These are phyloP conservation scores for Neurospora discreta DNA, from an alignment of 495 filamentous ascomycete genomes.

Conservation along the genomic window DNA sequence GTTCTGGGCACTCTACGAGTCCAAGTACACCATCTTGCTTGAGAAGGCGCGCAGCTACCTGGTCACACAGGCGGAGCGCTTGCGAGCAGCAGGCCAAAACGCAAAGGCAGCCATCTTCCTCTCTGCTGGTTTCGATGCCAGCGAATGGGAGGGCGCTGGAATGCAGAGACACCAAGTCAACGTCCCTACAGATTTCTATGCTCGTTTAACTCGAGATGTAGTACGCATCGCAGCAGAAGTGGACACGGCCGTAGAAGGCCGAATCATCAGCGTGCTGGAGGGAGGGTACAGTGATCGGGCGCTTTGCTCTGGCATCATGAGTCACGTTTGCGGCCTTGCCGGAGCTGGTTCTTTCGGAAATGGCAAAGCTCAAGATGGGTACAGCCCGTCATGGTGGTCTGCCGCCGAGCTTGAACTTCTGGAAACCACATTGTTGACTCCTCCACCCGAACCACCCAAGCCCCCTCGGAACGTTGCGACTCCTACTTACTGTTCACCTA, in stretches of 20 bases:
- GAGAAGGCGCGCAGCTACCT: conserved; percentile 73
- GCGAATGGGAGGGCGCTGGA: conserved; percentile 77
- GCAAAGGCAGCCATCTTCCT: conserved; percentile 85
- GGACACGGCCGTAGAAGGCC: conserved; percentile 62
- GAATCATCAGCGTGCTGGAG: conserved; percentile 86
- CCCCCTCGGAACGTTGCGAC: conserved; percentile 37
- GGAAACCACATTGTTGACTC: conserved; percentile 40
- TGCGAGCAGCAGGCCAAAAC: conserved; percentile 36
- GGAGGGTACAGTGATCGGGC: conserved; percentile 93
- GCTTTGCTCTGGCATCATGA: conserved; percentile 73
- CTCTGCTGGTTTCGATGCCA: conserved; percentile 93
- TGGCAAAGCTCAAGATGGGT: conserved; percentile 21
- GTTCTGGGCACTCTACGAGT: conserved; percentile 81
- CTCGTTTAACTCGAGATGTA: conserved; percentile 74
- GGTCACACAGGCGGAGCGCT: conserved; percentile 50
- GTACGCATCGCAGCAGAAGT: conserved; percentile 74
- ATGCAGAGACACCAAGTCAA: conserved; percentile 95
- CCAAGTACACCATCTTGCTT: conserved; percentile 61
- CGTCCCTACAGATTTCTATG: conserved; percentile 94
- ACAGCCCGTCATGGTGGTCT: conserved; percentile 72
- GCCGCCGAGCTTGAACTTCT: conserved; percentile 53
- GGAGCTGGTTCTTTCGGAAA: conserved; percentile 15
- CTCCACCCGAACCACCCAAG: conserved; percentile 38
- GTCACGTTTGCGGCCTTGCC: conserved; percentile 72
- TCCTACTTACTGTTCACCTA: conserved; percentile 61